These are phyloP conservation scores for Beauveria bassiana DNA, from an alignment of 2,329 filamentous ascomycete genomes.

Conservation along the genomic window DNA sequence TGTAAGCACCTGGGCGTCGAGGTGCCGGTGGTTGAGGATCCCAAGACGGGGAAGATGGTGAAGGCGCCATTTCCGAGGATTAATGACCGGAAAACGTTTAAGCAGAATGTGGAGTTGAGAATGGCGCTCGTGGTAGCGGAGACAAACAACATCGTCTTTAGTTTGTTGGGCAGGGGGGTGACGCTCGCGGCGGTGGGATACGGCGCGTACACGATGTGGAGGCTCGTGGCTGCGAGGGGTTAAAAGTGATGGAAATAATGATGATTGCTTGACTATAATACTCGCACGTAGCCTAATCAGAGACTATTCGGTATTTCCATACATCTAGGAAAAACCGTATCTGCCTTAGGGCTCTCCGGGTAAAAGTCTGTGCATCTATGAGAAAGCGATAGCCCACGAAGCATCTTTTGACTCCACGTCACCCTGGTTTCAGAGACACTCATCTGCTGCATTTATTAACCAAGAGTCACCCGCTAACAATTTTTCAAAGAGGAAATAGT, in stretches of 20 bases:
- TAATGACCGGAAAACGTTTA: slow-evolving; percentile 15
- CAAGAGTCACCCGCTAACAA: too few relatives aligned
- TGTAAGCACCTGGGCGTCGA: slow-evolving; percentile 31
- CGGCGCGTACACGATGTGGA: background rate
- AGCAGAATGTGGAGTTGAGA: background rate
- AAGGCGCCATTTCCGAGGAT: slow-evolving; percentile 16
- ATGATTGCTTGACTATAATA: too few relatives aligned
- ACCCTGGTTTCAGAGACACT: too few relatives aligned
- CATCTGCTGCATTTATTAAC: too few relatives aligned
- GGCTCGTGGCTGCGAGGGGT: background rate
- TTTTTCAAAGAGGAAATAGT: too few relatives aligned
- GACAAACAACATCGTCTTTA: background rate
- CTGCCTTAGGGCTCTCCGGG: too few relatives aligned
- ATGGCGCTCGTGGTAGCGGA: slow-evolving; percentile 3
- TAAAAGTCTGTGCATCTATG: too few relatives aligned
- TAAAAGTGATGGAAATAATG: background rate
- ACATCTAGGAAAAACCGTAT: too few relatives aligned
- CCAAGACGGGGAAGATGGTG: slow-evolving; percentile 16
- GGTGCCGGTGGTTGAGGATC: slow-evolving; percentile 26
- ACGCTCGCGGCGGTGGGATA: background rate
- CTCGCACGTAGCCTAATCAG: too few relatives aligned
- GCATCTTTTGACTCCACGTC: too few relatives aligned
- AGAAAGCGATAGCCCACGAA: too few relatives aligned
- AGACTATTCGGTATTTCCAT: too few relatives aligned
- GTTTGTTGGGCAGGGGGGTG: background rate